Conservation (phyloP, 139 green algal species). For the Limnomonas spitsbergensis region DNA sequence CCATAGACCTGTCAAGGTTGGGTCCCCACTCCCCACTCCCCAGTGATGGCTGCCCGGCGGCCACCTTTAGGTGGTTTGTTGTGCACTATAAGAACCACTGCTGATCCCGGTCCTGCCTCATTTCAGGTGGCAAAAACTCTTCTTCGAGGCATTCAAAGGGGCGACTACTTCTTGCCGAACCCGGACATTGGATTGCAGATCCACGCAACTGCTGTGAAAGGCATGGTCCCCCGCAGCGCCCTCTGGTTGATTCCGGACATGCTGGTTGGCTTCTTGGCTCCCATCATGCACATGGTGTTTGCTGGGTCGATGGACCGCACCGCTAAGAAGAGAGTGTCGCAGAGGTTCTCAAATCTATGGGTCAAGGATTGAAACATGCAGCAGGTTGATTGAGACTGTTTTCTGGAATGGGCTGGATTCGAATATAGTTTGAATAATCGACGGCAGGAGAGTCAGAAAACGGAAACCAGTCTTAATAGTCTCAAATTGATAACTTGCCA, state of each 20-base stretch:
- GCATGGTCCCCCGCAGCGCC: slow-evolving; percentile 38
- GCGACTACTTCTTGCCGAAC: slow-evolving; percentile 57
- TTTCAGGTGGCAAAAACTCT: slow-evolving; percentile 5
- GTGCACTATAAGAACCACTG: too few species aligned
- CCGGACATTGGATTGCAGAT: slow-evolving; percentile 43
- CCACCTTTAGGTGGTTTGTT: neutral
- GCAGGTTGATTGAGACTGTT: too few species aligned
- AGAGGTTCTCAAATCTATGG: slow-evolving; percentile 27
- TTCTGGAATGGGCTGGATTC: too few species aligned
- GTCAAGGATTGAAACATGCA: neutral
- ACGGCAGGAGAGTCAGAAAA: too few species aligned
- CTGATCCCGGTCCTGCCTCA: neutral
- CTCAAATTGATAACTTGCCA: too few species aligned
- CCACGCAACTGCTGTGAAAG: slow-evolving; percentile 7
- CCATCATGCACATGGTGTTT: slow-evolving; percentile 26
- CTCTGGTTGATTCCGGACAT: slow-evolving; percentile 22
- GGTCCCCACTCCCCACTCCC: neutral
- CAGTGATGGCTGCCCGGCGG: too few species aligned
- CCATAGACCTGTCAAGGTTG: neutral
- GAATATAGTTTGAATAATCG: too few species aligned
- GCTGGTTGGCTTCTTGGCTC: slow-evolving; percentile 14
- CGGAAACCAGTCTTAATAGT: too few species aligned
- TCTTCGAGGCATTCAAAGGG: slow-evolving; percentile 12
- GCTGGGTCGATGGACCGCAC: slow-evolving; percentile 28
- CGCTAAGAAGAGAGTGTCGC: neutral